Evolutionary conservation across 345 rosid genomes (phyloP).

Genomic region (Excoecaria agallocha): DNA sequence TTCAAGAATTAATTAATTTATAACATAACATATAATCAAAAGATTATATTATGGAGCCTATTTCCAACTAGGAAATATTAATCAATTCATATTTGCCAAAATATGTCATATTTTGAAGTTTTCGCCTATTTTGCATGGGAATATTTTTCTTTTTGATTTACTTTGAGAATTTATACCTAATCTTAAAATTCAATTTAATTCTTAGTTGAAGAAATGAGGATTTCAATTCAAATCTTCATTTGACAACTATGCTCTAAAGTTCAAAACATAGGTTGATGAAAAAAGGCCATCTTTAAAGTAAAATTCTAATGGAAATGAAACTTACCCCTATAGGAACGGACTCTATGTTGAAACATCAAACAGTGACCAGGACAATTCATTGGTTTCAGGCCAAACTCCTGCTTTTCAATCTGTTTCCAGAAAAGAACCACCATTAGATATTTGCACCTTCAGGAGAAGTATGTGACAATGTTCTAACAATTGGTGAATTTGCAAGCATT

Average conservation of each 20-base stretch:
- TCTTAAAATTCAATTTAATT: background rate
- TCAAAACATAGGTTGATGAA: background rate
- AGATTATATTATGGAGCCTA: background rate
- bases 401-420: slow-evolving; percentile 70
- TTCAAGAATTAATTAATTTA: background rate
- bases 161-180: background rate
- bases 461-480: background rate
- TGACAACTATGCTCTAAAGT: background rate
- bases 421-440: slow-evolving; percentile 10
- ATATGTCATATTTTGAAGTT: background rate
- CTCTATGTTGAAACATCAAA: slow-evolving; percentile 86
- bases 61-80: background rate
- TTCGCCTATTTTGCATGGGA: background rate
- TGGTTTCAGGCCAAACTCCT: slow-evolving; percentile 95
- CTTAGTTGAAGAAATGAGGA: background rate
- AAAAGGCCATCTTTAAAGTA: background rate
- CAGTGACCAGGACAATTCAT: slow-evolving; percentile 99
- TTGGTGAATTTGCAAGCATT: background rate
- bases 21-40: background rate
- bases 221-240: background rate
- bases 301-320: slow-evolving; percentile 6
- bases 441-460: background rate
- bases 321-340: slow-evolving; percentile 85
- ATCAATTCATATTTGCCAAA: background rate
- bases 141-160: background rate